Base-by-base conservation (phyloP, 345 rosid species). In the Lepidium africanum region DNA sequence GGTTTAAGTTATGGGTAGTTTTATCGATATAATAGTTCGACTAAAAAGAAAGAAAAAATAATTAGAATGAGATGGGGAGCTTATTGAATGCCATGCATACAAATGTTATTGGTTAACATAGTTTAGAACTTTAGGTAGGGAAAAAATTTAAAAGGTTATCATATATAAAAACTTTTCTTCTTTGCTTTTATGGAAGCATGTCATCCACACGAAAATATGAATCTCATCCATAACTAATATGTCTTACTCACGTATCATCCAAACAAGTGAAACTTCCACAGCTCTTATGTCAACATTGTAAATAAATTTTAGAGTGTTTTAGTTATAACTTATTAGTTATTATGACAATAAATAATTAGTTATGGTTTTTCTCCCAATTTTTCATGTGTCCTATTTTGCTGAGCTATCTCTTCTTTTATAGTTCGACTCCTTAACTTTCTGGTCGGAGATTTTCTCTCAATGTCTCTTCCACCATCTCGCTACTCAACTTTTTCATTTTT, bases 161-260 rank as follows among this genome's bases (percentile, higher is more conserved):
- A 55, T 19, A 37, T 15, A 51, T 50, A 57, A 59, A 47, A 51
- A 21, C 67, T 73, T 73, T 30, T 65, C 61, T 50, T 53, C 15
- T 49, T 25, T 73, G 56, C 72, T 58, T 59, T 66, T 23, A 37
- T 4, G 25, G 67, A 73, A 42, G 62, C 72, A 73, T 66, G 36
- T 15, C 36, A 65, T 65, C 72, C 72, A 66, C 72, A 41, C 42
- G 55, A 73, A 50, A 37, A 43, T 59, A 42, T 43, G 67, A 59
- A 59, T 66, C 67, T 73, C 62, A 73, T 65, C 76, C 76, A 57
- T 56, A 56, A 19, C 50, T 59, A 59, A 56, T 30, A 6, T 56
- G 65, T 41, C 51, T 30, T 56, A 27, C n/a, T 59, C 67, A 64
- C 59, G 32, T 65, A 55, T 56, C 30, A 48, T 40, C 47, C 60